Conservation (phyloP, 495 filamentous ascomycete genomes). For the Xylaria grammica region DNA sequence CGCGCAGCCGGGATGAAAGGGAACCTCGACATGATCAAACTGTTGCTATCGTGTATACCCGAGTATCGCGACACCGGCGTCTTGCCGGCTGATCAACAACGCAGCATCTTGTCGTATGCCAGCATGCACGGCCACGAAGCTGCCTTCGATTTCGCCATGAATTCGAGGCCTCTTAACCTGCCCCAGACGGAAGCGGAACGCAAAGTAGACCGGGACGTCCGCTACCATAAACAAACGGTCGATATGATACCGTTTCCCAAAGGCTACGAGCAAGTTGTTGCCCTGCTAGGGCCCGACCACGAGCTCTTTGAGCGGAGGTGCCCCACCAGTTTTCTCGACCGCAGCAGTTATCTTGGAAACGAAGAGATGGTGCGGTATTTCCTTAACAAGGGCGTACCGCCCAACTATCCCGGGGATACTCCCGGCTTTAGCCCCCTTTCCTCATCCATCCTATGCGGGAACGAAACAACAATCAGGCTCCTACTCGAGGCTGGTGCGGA, state of each 20-base stretch:
- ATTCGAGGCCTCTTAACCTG: not conserved
- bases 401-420: not conserved
- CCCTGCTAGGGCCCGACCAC: not conserved
- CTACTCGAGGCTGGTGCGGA: constrained; percentile 12
- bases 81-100: not conserved
- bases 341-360: not conserved
- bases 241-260: not conserved
- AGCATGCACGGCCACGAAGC: not conserved
- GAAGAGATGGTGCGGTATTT: constrained; percentile 3
- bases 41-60: not conserved
- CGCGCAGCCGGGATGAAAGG: not conserved
- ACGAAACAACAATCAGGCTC: not conserved
- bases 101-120: not conserved
- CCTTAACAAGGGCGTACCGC: not conserved
- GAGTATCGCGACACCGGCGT: not conserved
- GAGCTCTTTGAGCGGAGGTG: not conserved
- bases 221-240: not conserved
- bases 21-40: not conserved
- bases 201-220: not conserved
- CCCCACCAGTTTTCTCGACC: not conserved
- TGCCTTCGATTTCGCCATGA: not conserved
- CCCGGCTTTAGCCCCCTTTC: not conserved
- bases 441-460: not conserved
- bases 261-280: constrained; percentile 1
- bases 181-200: not conserved